phyloP scores from a whole-genome alignment of 2,329 filamentous ascomycete species.

The Nigrograna mackinnonii region DNA sequence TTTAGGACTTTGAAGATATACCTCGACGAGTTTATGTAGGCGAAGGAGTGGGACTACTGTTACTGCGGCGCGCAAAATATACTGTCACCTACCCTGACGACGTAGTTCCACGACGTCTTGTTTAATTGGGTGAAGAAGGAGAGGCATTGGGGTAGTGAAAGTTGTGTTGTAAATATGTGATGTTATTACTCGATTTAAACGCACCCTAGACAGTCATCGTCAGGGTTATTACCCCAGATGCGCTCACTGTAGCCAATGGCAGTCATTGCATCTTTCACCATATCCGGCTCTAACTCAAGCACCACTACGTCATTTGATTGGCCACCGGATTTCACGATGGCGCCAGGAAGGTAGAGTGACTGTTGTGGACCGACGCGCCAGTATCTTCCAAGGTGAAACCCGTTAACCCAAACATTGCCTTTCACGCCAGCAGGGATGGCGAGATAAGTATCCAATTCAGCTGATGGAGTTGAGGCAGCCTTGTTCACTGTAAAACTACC shows the following conservation, averaged over 20 bases:
- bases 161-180: no score
- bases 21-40: no score
- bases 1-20: no score
- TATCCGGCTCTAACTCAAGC: constrained; percentile 49
- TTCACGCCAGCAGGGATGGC: constrained; percentile 47
- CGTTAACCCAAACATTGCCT: constrained; percentile 53
- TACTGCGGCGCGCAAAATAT: no score
- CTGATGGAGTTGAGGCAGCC: constrained; percentile 2
- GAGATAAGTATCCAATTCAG: constrained; percentile 42
- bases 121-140: no score
- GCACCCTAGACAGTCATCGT: constrained; percentile 26
- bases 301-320: constrained; percentile 47
- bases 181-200: no score
- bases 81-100: no score
- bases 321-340: constrained; percentile 29
- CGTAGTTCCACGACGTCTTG: no score
- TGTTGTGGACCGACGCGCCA: constrained; percentile 55
- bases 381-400: constrained; percentile 50
- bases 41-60: no score
- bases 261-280: constrained; percentile 16
- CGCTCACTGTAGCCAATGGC: constrained; percentile 17
- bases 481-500: constrained; percentile 17
- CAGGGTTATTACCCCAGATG: constrained; percentile 34
- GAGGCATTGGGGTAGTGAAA: no score
- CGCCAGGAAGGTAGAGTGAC: constrained; percentile 51